Evolutionary conservation across 2,329 filamentous ascomycete genomes (phyloP), one percentile per base, ranked within the genome.

Genomic region (Alternaria angustiovoidea): DNA sequence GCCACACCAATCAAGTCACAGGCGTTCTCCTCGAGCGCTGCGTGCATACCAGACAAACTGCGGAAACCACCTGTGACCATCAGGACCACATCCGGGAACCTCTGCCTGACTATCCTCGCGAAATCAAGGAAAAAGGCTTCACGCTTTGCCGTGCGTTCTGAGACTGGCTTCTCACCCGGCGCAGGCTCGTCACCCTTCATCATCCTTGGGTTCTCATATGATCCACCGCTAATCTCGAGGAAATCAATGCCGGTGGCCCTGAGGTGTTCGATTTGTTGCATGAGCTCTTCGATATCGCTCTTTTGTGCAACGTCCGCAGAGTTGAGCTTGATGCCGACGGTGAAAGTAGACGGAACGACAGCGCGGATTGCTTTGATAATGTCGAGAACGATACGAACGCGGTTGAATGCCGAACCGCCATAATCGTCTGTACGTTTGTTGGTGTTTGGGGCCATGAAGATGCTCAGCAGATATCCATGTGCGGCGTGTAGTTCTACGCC

Each of bases 121-220:
- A 91, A 91, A 46, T 90, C 85, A 1, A 91, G 79, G 77, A 92
- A 91, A 80, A 89, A 91, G 0, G 88, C 87, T 66, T 91, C 89
- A 7, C 89, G 83, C 0, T 82, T 82, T 12, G 78, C 76, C 1
- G 87, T 88, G 6, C 81, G 80, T 22, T 41, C 64, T 53, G 62
- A 48, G 7, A 48, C 30, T 32, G 32, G 32, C 46, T 48, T 48
- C n/a, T 48, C 46, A 7, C 46, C 46, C 2, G 46, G 30, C 18
- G 11, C n/a, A 41, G 55, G 14, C 22, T 51, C 41, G 38, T 28
- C 56, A 59, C 59, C n/a, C 36, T 48, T 47, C 38, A 48, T 48
- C 46, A 48, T 48, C 12, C 46, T 48, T 20, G 56, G 56, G 51
- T 68, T 55, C 22, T 65, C 63, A 54, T 53, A 62, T 3, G 67